Evolutionary conservation across 2,329 filamentous ascomycete genomes (phyloP), one percentile per base, ranked within the genome.

Genomic region (Beauveria asiatica): DNA sequence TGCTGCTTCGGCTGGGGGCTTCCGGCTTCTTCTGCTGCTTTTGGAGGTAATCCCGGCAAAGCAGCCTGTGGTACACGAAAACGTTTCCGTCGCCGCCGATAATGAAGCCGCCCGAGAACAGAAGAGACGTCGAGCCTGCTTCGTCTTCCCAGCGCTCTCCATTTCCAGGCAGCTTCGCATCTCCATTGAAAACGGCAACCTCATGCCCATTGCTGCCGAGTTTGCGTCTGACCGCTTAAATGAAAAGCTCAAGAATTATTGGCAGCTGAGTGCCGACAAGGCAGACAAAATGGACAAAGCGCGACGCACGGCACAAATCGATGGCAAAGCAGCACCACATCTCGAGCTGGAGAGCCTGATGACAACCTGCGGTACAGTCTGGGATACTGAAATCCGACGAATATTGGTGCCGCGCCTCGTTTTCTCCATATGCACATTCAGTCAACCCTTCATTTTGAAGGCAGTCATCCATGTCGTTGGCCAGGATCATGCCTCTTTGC

Each of bases 111-210:
- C 19, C 3, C 39, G 13, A 13, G 27, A 41, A 21, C 19, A 51
- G 25, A 37, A n/a, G 16, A 45, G n/a, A 17, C 57, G 49, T 13
- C 37, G 56, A 7, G 48, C 57, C 13, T 59, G 19, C 19, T 52
- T 59, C 19, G 27, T 59, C 3, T 53, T 39, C 16, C 57, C 57
- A 3, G 7, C 2, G 9, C 49, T 50, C 9, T 37, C 19, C 27
- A 27, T 59, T 27, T 39, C 48, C 25, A 44, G 48, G n/a, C 48
- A 59, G 39, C 57, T 59, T 39, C 57, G 48, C 39, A 59, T 59
- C n/a, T 45, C 57, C 7, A 59, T 59, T 27, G 46, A 59, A 19
- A 59, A 59, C 41, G 57, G 57, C 23, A 59, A 53, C 27, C 48
- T 59, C n/a, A 52, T 59, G 48, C 48, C 57, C 27, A 53, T 59